These are phyloP conservation scores for Penicillium verrucosum DNA, from an alignment of 2,329 filamentous ascomycete species.

Conservation along the genomic window DNA sequence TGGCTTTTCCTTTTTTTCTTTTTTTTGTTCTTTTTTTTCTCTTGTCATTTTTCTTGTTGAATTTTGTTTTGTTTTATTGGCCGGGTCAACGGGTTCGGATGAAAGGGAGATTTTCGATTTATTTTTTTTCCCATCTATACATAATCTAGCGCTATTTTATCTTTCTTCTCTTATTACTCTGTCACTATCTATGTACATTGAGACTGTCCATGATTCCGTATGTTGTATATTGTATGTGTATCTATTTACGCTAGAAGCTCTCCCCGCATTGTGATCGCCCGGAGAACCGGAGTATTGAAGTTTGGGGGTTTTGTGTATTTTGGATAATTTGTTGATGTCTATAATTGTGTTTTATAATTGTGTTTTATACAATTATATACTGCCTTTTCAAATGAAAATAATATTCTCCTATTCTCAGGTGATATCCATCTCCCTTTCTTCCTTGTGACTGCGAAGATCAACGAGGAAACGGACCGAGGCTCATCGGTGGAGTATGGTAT, in stretches of 20 bases:
- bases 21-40: slow-evolving; percentile 11
- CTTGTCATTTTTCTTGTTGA: slow-evolving; percentile 6
- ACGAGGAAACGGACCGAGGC: slow-evolving; percentile 6
- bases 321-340: not conserved
- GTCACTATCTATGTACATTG: not conserved
- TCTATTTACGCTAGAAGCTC: slow-evolving; percentile 1
- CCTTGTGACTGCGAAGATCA: slow-evolving; percentile 1
- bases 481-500: not conserved
- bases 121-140: slow-evolving; percentile 8
- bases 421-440: not conserved
- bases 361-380: not conserved
- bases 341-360: not conserved
- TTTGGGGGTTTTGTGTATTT: no score
- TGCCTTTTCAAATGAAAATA: not conserved
- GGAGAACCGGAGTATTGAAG: slow-evolving; percentile 1
- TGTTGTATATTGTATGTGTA: not conserved
- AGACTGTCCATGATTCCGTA: not conserved
- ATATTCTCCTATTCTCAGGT: not conserved
- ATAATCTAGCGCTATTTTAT: slow-evolving; percentile 8
- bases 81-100: slow-evolving; percentile 23
- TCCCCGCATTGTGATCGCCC: slow-evolving; percentile 9
- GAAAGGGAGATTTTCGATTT: slow-evolving; percentile 11
- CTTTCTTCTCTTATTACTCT: not conserved
- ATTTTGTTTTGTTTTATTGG: slow-evolving; percentile 6
- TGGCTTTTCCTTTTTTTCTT: slow-evolving; percentile 4